Base-by-base conservation (phyloP, 495 filamentous ascomycete species). In the Tuber indicum region DNA sequence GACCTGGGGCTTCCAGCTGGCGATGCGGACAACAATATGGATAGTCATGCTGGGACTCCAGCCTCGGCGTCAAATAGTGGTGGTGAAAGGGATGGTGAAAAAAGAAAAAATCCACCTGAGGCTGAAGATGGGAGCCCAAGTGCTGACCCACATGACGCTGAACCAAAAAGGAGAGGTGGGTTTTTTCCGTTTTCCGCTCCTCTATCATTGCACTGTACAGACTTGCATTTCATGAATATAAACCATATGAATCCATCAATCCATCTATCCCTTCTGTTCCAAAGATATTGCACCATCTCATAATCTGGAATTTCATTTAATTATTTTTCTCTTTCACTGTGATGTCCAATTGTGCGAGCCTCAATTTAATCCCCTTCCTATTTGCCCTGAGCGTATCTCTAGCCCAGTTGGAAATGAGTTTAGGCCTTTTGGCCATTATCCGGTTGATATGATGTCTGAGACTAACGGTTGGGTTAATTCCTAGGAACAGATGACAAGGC, bases 71-170 rank as follows among this genome's bases (percentile, higher is more conserved):
- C 74, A 41, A 79, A 79, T 46, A 71, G 58, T 66, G 58, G 58
- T 36, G 52, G 73, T 77, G 78, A 49, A 26, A 72, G 69, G 71
- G 82, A 83, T 10, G 72, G 92, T 36, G 92, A 93, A 73, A 98
- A 98, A 87, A 90, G 93, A 70, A 91, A 94, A 84, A 91, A 91
- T 77, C 90, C 90, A 1, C 89, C 88, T 26, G 88, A 89, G 44
- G 88, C 92, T 16, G 89, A 91, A 47, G 92, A 92, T 36, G 91
- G 90, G 90, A 66, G 86, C 80, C 69, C 83, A 42, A 88, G 87
- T 46, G 90, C 90, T 12, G 91, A 83, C 58, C 79, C 82, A 42
- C 81, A 81, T 72, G 82, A 83, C 47, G 73, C 74, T 43, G 82
- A 83, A 58, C 82, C 82, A 71, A 84, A 84, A 80, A 79, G 82